phyloP scores from a whole-genome alignment of 495 filamentous ascomycete species.

The Aspergillus nanangensis region DNA sequence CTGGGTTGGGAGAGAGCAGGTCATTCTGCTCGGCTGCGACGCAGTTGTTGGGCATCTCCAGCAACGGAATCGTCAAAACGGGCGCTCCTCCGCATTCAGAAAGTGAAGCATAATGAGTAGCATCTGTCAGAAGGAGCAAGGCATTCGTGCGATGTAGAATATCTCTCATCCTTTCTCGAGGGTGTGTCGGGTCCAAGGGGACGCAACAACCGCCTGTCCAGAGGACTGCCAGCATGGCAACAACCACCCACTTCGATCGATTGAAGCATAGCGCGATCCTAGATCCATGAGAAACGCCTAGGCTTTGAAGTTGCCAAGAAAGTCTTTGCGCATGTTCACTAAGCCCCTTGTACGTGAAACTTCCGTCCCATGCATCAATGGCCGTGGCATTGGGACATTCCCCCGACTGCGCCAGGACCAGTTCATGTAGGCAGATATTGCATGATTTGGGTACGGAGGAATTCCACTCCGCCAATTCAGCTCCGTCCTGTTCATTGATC shows the following conservation, averaged over 20 bases:
- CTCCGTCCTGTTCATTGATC: background rate
- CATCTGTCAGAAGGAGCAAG: too few species aligned
- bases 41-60: background rate
- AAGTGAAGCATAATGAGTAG: too few species aligned
- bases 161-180: background rate
- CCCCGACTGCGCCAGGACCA: background rate
- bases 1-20: conserved; percentile 6
- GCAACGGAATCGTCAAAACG: background rate
- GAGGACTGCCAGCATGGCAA: conserved; percentile 2
- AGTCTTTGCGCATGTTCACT: conserved; percentile 25
- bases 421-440: background rate
- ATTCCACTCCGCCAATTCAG: too few species aligned
- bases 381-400: conserved; percentile 19
- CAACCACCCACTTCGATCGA: conserved; percentile 7
- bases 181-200: background rate
- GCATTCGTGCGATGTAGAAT: background rate
- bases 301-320: conserved; percentile 9
- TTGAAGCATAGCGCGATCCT: conserved; percentile 19
- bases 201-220: background rate
- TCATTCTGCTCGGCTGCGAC: too few species aligned
- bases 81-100: too few species aligned
- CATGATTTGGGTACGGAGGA: background rate
- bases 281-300: conserved; percentile 29
- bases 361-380: conserved; percentile 42
- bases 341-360: conserved; percentile 45